A percentile compares a stretch with the other conserved stretches of the same genome.
Evolutionary conservation across 1,284 basidiomycete species (phyloP).

Genomic region (Athelia sp.): DNA sequence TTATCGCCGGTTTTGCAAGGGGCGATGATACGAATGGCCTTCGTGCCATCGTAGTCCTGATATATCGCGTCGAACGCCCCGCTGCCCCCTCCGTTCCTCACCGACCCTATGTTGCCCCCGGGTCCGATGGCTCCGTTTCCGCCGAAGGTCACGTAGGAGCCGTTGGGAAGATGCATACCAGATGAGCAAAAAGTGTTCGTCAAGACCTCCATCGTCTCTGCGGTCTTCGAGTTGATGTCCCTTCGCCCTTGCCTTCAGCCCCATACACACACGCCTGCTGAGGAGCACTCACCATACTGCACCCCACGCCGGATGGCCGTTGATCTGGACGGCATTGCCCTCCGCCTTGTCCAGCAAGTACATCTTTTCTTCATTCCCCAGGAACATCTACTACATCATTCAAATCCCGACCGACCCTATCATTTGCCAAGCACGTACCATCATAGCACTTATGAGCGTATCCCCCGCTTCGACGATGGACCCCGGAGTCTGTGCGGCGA

Average conservation of each 20-base stretch:
- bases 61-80: constrained; percentile 56
- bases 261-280: background rate
- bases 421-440: constrained; percentile 35
- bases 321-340: constrained; percentile 33
- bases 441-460: constrained; percentile 60
- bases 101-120: constrained; percentile 61
- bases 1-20: constrained; percentile 61
- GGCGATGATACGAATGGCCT: constrained; percentile 69
- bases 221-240: constrained; percentile 48
- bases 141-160: constrained; percentile 60
- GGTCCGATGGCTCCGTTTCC: constrained; percentile 76
- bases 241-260: constrained; percentile 16
- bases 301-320: constrained; percentile 38
- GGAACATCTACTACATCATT: constrained; percentile 42
- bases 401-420: background rate
- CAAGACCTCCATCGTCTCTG: constrained; percentile 61
- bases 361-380: constrained; percentile 41
- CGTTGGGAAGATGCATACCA: constrained; percentile 65
- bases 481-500: constrained; percentile 33
- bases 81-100: constrained; percentile 37
- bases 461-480: constrained; percentile 45
- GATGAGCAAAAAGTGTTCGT: constrained; percentile 85
- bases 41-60: constrained; percentile 62
- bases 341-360: constrained; percentile 46
- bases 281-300: constrained; percentile 30